A percentile compares a stretch with the other conserved stretches of the same genome.
phyloP scores from a whole-genome alignment of 2,329 filamentous ascomycete genomes.

The Aspergillus tamarii region DNA sequence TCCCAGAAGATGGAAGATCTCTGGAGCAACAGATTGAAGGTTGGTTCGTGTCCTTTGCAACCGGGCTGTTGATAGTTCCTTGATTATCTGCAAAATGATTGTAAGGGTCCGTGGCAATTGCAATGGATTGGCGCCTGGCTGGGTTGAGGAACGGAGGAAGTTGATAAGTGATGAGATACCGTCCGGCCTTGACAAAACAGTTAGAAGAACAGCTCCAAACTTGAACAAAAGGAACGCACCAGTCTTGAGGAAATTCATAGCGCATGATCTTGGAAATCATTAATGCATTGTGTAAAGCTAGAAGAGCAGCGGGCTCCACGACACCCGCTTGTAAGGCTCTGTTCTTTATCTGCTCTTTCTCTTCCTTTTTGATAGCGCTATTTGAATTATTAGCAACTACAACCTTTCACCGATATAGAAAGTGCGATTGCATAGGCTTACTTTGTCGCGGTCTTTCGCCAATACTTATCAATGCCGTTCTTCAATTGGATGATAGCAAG shows the following conservation, averaged over 20 bases:
- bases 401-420: background rate
- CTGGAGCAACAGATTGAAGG: constrained; percentile 76
- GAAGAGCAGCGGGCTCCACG: constrained; percentile 71
- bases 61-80: constrained; percentile 83
- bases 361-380: constrained; percentile 65
- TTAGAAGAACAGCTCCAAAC: constrained; percentile 6
- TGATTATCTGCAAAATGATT: constrained; percentile 82
- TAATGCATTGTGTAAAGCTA: constrained; percentile 86
- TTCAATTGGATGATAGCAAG: constrained; percentile 93
- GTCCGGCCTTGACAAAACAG: constrained; percentile 44
- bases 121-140: constrained; percentile 60
- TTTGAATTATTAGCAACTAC: constrained; percentile 20
- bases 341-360: constrained; percentile 76
- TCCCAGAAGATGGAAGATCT: constrained; percentile 78
- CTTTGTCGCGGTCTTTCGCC: constrained; percentile 78
- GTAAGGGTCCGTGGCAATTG: constrained; percentile 74
- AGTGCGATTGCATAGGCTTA: constrained; percentile 40
- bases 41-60: constrained; percentile 74
- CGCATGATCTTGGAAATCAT: constrained; percentile 85
- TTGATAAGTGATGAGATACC: constrained; percentile 59
- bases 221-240: constrained; percentile 51
- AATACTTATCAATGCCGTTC: constrained; percentile 94
- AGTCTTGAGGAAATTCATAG: constrained; percentile 86
- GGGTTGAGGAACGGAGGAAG: constrained; percentile 62
- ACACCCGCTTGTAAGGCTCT: constrained; percentile 76